Base-by-base conservation (phyloP, 164 flowering plant genomes). In the Berberis vulgaris region DNA sequence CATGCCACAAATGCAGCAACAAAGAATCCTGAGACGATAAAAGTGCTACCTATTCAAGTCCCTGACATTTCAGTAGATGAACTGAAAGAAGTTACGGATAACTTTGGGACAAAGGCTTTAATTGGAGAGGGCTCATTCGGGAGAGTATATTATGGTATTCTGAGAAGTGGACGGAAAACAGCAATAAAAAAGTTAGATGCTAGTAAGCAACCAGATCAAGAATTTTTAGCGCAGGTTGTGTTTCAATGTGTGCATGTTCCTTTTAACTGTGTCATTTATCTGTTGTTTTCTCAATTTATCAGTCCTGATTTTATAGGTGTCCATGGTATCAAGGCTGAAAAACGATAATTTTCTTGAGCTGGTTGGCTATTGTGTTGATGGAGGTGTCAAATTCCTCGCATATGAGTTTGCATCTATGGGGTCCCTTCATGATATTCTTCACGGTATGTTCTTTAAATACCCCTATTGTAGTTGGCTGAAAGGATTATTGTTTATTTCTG, bases 111-210 rank as follows among this genome's bases (percentile, higher is more conserved):
- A 45, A 75, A 70, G 67, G 71, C 94, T 56, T 76, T 91, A 75
- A 84, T 91, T 65, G 96, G 98, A 64, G 98, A 92, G 68, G 98
- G 96, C 11, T 92, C 96, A 60, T 92, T 87, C 75, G 98, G 98
- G 61, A 84, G 89, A 75, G 98, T 92, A 43, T 89, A 84, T 67
- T 80, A 83, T 79, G 98, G 96, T 6, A 67, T 78, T 56, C 80
- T 92, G 45, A 83, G 71, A 71, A 86, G 69, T 79, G 95, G 82
- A 52, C 78, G 70, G 68, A 76, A 83, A 67, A 86, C 89, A 43
- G 98, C 95, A 26, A 83, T 92, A 1, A 92, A 92, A 71, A 92
- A 89, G 69, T 70, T 92, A 65, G 98, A 92, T 81, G 71, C 95
- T 43, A 87, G 92, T 80, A 89, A 86, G 71, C 96, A 92, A 70